Evolutionary conservation across 805 yeast species (phyloP).

Genomic region (Lachancea dasiensis): DNA sequence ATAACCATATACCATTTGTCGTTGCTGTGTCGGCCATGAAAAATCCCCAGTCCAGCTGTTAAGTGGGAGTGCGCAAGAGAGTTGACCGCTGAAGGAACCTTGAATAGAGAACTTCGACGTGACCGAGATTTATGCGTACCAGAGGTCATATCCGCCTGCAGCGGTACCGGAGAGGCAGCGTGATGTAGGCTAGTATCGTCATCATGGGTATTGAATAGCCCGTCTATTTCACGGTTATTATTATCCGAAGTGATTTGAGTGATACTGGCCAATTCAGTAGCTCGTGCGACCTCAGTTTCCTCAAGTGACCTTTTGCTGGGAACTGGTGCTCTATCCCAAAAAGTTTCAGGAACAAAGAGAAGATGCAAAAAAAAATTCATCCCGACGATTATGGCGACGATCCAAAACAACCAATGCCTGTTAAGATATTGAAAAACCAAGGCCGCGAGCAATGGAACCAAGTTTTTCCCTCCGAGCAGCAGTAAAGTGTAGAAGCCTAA

Average conservation of each 20-base stretch:
- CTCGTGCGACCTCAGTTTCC: constrained; percentile 21
- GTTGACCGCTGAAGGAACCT: background rate
- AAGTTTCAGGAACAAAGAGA: constrained; percentile 59
- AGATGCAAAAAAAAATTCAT: constrained; percentile 39
- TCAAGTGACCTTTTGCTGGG: constrained; percentile 41
- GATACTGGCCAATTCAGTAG: constrained; percentile 7
- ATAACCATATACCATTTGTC: constrained; percentile 54
- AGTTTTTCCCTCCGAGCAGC: constrained; percentile 55
- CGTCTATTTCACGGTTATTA: background rate
- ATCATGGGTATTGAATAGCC: background rate
- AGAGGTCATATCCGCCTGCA: background rate
- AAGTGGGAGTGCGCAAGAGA: constrained; percentile 11
- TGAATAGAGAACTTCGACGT: background rate
- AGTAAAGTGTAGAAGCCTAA: constrained; percentile 52
- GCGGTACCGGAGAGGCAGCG: background rate
- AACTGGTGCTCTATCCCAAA: constrained; percentile 52
- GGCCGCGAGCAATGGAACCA: constrained; percentile 51
- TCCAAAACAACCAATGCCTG: constrained; percentile 61
- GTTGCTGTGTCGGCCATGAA: constrained; percentile 43
- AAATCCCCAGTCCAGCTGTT: constrained; percentile 35
- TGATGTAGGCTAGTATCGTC: constrained; percentile 3
- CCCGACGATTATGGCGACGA: constrained; percentile 47
- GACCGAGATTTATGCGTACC: background rate
- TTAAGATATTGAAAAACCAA: constrained; percentile 43
- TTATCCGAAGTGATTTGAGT: background rate